Evolutionary conservation across 257 asterid species (phyloP).

Genomic region (Fraxinus cuspidata): DNA sequence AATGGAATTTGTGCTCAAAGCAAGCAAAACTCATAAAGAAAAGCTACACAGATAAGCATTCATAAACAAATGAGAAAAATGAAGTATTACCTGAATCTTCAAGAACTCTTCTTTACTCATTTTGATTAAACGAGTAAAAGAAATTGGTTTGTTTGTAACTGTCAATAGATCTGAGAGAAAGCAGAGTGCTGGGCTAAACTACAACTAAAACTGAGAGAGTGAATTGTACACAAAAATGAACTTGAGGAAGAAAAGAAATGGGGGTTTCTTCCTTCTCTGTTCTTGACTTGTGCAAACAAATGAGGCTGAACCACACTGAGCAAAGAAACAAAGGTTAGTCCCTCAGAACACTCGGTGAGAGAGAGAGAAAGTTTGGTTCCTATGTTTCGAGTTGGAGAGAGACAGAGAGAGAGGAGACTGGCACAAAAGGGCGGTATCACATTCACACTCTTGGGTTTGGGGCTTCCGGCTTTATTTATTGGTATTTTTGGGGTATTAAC

Average conservation of each 20-base stretch:
- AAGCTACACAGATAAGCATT: constrained; percentile 21
- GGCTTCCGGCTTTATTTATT: constrained; percentile 45
- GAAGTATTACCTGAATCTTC: constrained; percentile 50
- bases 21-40: constrained; percentile 20
- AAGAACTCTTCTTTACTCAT: constrained; percentile 58
- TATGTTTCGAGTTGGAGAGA: constrained; percentile 65
- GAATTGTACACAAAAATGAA: background rate
- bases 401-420: constrained; percentile 25
- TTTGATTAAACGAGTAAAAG: constrained; percentile 25
- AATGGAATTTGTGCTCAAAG: constrained; percentile 12
- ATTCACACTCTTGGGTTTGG: constrained; percentile 36
- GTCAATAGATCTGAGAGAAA: constrained; percentile 46
- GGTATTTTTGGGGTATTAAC: constrained; percentile 6
- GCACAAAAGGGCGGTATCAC: background rate
- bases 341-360: constrained; percentile 24
- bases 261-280: background rate
- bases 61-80: constrained; percentile 14
- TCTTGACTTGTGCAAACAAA: background rate
- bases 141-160: background rate
- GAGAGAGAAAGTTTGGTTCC: constrained; percentile 29
- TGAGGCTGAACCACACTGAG: constrained; percentile 15
- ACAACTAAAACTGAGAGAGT: background rate
- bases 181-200: background rate
- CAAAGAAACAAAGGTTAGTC: constrained; percentile 5
- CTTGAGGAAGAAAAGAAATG: background rate